Percentiles rank a stretch among this genome's conserved stretches.
These are phyloP conservation scores for Cryptococcus sp. DNA, from an alignment of 1,284 basidiomycete genomes.

Conservation along the genomic window DNA sequence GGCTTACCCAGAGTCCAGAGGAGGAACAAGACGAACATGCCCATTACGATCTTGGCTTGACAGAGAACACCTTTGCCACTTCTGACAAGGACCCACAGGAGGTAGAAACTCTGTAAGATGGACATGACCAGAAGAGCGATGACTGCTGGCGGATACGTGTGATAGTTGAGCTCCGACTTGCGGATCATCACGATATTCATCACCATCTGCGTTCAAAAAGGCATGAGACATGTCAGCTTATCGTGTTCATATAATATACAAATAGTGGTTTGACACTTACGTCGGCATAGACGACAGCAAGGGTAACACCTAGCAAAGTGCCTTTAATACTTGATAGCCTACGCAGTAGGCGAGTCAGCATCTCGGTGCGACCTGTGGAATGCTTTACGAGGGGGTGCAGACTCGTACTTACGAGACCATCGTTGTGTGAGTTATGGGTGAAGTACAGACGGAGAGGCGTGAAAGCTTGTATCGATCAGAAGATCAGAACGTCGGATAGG, in stretches of 20 bases:
- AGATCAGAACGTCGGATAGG: too few relatives aligned
- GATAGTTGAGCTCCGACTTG: conserved; percentile 16
- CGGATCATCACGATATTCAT: conserved; percentile 37
- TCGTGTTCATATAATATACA: too few relatives aligned
- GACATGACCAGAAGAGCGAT: conserved; percentile 30
- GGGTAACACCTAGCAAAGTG: conserved; percentile 6
- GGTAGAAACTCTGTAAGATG: conserved; percentile 27
- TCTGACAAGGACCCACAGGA: conserved; percentile 17
- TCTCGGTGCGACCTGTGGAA: background rate
- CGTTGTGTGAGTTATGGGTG: too few relatives aligned
- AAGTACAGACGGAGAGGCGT: too few relatives aligned
- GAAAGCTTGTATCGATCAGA: too few relatives aligned
- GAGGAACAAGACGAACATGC: conserved; percentile 23
- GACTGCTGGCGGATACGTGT: conserved; percentile 29
- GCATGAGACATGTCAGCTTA: too few relatives aligned
- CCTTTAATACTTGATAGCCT: conserved; percentile 10
- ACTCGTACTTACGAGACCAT: too few relatives aligned
- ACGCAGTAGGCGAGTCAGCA: background rate
- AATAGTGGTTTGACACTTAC: conserved; percentile 3
- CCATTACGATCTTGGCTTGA: conserved; percentile 21
- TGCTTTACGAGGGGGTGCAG: too few relatives aligned
- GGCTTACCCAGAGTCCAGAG: conserved; percentile 31
- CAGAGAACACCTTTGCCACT: conserved; percentile 17
- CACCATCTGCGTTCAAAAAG: conserved; percentile 17
- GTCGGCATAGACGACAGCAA: conserved; percentile 14